Evolutionary conservation across 805 yeast species (phyloP), one percentile per base, ranked within the genome.

Genomic region (Ogataea chonburiensis): DNA sequence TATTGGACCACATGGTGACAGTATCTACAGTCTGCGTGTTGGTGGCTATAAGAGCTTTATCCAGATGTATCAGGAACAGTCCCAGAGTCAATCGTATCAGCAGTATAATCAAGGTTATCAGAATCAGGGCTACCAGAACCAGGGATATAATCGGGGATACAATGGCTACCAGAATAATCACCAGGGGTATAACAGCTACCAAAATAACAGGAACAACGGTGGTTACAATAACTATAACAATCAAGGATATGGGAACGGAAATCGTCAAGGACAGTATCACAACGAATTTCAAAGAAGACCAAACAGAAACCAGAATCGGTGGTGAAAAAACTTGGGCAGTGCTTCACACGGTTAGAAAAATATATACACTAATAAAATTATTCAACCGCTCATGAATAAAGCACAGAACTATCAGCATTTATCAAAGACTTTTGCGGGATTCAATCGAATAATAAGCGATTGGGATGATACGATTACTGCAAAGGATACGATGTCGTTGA

Each of bases 401-500:
- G 24, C 37, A 4, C 37, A 34, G 3, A 49, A 49, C 18, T 48
- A 42, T 28, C 42, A 38, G 9, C 21, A 27, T 5, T 28, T 50
- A 7, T 35, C 49, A 1, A 37, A 38, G 16, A 28, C 38, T 14
- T 40, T 50, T 18, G 27, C 22, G 19, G 43, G 37, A 2, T 28
- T 43, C 5, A 24, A 31, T 12, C 31, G 45, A 11, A 44, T 78
- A 8, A 64, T 78, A 2, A 56, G 72, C 3, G 87, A 80, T 46
- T 80, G 83, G 79, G 87, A 80, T 52, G 86, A 79, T 27, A 80
- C 86, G 0, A 66, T 77, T 17, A 77, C 86, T 0, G 45, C 49
- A 5, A 50, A 56, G 19, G 86, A 80, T 53, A 78, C 87, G 0
- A 70, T 79, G 18, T 54, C 53, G 17, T 49, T 73, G 5, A 61